Evolutionary conservation across 2,329 filamentous ascomycete species (phyloP).

Genomic region (Curvularia sp.): DNA sequence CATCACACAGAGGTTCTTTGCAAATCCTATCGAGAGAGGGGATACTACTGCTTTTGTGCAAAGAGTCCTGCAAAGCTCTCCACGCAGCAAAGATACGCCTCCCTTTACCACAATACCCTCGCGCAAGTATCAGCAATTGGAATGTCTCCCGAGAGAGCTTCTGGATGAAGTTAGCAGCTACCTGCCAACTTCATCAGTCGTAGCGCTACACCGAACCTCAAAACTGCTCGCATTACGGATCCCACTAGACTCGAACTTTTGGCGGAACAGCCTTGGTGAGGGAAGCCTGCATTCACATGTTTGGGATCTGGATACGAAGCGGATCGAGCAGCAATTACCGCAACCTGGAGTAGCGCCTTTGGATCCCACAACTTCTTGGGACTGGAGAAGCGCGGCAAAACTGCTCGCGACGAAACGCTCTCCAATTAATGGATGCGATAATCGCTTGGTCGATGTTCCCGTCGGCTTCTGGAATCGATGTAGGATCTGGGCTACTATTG

Average conservation of each 20-base stretch:
- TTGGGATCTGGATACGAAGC: conserved; percentile 33
- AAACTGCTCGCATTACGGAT: conserved; percentile 28
- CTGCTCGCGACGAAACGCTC: conserved; percentile 26
- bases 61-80: conserved; percentile 19
- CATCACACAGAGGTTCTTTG: conserved; percentile 33
- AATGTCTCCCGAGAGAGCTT: conserved; percentile 29
- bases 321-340: conserved; percentile 16
- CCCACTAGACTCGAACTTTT: conserved; percentile 35
- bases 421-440: conserved; percentile 19
- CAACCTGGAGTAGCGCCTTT: background rate
- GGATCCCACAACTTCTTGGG: conserved; percentile 15
- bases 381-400: conserved; percentile 30
- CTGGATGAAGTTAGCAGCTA: conserved; percentile 26
- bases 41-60: conserved; percentile 20
- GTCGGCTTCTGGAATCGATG: conserved; percentile 37
- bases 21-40: conserved; percentile 27
- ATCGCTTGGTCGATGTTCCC: conserved; percentile 21
- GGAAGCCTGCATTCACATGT: conserved; percentile 33
- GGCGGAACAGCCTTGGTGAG: conserved; percentile 30
- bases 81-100: conserved; percentile 4
- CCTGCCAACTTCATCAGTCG: conserved; percentile 23
- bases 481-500: conserved; percentile 37
- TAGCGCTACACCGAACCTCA: conserved; percentile 32
- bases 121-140: conserved; percentile 17
- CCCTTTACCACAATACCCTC: background rate